A percentile compares a stretch with the other conserved stretches of the same genome.
Conservation (phyloP, 78 protist species). For the Blattamonas nauphoetae region DNA sequence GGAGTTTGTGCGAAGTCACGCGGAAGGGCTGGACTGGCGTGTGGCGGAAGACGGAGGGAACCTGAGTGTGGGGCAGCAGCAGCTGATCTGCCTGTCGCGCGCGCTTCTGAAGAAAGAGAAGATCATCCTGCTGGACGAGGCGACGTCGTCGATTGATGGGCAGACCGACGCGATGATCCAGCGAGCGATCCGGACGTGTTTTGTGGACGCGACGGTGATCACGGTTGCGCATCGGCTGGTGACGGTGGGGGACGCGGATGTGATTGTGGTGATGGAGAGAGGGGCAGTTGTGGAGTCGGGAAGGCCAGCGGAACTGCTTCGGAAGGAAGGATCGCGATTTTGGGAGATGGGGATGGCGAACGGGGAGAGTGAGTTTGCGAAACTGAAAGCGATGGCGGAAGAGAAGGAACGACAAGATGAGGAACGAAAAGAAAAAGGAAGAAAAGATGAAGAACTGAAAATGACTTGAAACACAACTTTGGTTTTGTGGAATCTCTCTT, state of each 20-base stretch:
- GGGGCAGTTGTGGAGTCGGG: constrained; percentile 26
- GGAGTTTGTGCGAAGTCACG: background rate
- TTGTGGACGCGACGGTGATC: constrained; percentile 55
- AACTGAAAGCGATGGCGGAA: too few relatives aligned
- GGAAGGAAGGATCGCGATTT: too few relatives aligned
- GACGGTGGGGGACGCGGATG: constrained; percentile 59
- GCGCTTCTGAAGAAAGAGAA: constrained; percentile 38
- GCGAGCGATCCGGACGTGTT: constrained; percentile 1
- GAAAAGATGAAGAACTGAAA: too few relatives aligned
- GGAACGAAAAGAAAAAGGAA: too few relatives aligned
- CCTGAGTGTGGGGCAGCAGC: constrained; percentile 71
- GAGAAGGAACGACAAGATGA: too few relatives aligned
- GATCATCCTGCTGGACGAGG: background rate
- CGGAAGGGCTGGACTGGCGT: background rate
- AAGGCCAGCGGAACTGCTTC: too few relatives aligned
- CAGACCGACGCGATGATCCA: background rate
- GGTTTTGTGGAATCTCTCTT: too few relatives aligned
- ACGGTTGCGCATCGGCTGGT: constrained; percentile 82
- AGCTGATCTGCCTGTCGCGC: constrained; percentile 74
- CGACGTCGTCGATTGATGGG: background rate
- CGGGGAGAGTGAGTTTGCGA: too few relatives aligned
- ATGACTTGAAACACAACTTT: too few relatives aligned
- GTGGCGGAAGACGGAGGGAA: constrained; percentile 36
- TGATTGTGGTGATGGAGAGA: constrained; percentile 45
- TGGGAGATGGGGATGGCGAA: too few relatives aligned